Conservation (phyloP, 306 rosid genomes). For the Herpetospermum pedunculosum region DNA sequence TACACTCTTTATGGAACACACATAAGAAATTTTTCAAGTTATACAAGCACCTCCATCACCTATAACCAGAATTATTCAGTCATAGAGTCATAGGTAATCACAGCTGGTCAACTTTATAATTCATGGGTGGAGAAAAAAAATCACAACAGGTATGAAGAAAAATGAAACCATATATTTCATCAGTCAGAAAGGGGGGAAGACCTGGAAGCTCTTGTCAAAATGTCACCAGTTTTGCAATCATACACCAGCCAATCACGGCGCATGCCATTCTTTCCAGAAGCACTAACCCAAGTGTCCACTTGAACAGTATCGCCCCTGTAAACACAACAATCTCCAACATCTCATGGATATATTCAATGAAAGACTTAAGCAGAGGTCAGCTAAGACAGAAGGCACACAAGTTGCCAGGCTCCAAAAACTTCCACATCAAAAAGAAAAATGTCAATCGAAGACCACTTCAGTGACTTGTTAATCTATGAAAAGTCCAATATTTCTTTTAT, state of each 20-base stretch:
- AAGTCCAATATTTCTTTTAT: background rate
- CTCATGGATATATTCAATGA: background rate
- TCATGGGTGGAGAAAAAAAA: background rate
- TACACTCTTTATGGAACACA: background rate
- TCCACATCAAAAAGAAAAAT: background rate
- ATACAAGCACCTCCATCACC: background rate
- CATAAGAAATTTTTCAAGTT: background rate
- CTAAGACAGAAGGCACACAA: background rate
- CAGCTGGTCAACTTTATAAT: background rate
- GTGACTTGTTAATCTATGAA: background rate
- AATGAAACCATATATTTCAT: background rate
- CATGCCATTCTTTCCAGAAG: constrained; percentile 94
- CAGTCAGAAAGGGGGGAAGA: constrained; percentile 10
- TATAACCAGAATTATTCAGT: background rate
- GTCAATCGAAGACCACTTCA: background rate
- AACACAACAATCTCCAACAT: background rate
- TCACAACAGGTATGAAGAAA: background rate
- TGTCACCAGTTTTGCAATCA: constrained; percentile 67
- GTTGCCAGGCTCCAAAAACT: background rate
- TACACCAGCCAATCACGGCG: constrained; percentile 94
- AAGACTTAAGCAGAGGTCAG: background rate
- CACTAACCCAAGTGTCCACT: constrained; percentile 90
- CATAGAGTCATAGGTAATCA: background rate
- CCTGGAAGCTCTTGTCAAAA: constrained; percentile 89
- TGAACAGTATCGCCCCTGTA: constrained; percentile 96